Evolutionary conservation across 805 yeast genomes (phyloP).

Genomic region (Saccharomycopsis javanensis): DNA sequence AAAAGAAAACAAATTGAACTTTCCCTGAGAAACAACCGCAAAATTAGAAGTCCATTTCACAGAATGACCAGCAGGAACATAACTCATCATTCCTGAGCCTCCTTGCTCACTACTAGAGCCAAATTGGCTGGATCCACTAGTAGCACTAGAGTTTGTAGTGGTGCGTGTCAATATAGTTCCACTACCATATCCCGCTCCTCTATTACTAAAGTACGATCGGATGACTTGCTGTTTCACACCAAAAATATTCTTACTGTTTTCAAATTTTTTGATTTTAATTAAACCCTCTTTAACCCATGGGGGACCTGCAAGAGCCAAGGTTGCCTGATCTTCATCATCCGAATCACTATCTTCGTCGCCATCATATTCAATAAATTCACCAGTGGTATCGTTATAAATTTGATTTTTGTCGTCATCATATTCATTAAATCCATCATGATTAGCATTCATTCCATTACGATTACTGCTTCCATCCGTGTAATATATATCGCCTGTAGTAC

Average conservation of each 20-base stretch:
- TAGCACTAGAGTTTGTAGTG: constrained; percentile 19
- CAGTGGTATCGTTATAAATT: neutral
- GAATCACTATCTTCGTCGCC: constrained; percentile 5
- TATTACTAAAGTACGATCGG: constrained; percentile 8
- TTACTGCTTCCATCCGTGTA: neutral
- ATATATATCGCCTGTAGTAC: neutral
- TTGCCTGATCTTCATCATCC: constrained; percentile 44
- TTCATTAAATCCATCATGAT: neutral
- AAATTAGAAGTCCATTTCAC: constrained; percentile 41
- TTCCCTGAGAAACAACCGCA: constrained; percentile 62
- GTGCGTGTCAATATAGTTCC: constrained; percentile 4
- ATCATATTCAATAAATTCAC: constrained; percentile 1
- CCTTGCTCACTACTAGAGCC: neutral
- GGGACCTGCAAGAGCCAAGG: constrained; percentile 57
- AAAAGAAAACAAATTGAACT: constrained; percentile 48
- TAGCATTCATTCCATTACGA: neutral
- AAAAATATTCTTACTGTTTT: constrained; percentile 13
- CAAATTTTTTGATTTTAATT: constrained; percentile 27
- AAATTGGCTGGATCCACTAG: constrained; percentile 20
- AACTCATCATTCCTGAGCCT: neutral
- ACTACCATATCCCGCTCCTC: constrained; percentile 1
- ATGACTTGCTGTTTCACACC: constrained; percentile 3
- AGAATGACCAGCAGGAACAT: neutral
- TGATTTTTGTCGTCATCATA: neutral
- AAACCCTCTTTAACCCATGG: constrained; percentile 76